Conservation (phyloP, 2,329 filamentous ascomycete species). For the Talaromyces sp. region DNA sequence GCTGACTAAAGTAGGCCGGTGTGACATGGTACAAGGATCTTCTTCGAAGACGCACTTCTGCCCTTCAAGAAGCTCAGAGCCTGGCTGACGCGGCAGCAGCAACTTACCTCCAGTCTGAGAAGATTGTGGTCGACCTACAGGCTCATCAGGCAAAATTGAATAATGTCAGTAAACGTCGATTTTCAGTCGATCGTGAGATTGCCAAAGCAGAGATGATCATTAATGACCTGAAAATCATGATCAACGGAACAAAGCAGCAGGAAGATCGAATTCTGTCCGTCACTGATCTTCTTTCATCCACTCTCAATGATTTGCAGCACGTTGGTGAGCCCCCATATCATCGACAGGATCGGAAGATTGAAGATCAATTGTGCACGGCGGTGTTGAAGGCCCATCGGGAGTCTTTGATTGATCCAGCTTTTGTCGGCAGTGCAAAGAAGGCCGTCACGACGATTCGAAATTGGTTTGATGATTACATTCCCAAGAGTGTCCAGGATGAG, state of each 20-base stretch:
- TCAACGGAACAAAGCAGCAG: background rate
- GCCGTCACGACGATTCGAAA: background rate
- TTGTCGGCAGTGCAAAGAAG: background rate
- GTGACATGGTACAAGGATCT: slow-evolving; percentile 1
- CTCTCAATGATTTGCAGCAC: background rate
- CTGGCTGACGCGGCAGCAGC: background rate
- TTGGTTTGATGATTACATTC: background rate
- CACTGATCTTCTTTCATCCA: background rate
- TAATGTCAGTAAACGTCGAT: background rate
- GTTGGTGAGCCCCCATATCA: slow-evolving; percentile 5
- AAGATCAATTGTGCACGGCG: background rate
- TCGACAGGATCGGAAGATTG: background rate
- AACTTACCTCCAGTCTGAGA: background rate
- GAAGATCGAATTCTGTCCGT: background rate
- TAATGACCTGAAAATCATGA: background rate
- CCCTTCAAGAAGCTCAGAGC: background rate
- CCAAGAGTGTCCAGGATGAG: background rate
- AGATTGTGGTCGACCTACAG: background rate
- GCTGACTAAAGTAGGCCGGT: background rate
- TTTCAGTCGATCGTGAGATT: background rate
- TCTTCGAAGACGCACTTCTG: background rate
- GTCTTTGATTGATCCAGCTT: background rate
- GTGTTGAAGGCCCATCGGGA: background rate
- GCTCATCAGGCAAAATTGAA: background rate
- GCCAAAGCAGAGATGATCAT: background rate